Percentiles rank a stretch among this genome's conserved stretches.
phyloP scores from a whole-genome alignment of 2,329 filamentous ascomycete genomes.

The Dryadomyces quercus-mongolicae region DNA sequence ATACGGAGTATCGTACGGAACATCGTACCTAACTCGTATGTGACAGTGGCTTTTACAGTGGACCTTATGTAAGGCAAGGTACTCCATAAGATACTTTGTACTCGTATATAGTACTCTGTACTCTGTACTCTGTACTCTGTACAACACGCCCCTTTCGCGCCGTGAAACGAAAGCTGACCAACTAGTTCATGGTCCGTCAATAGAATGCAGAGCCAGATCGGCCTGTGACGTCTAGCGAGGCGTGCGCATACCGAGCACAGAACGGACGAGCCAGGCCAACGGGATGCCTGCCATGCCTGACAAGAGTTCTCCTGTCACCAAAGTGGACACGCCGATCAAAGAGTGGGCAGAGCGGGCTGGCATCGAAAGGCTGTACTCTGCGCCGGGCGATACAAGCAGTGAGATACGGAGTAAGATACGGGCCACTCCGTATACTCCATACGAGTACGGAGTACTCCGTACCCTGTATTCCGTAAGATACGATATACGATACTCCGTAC shows the following conservation, averaged over 20 bases:
- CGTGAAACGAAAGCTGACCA: neutral
- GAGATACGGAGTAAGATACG: too few relatives aligned
- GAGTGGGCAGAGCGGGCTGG: neutral
- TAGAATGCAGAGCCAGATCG: neutral
- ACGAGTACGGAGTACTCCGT: too few relatives aligned
- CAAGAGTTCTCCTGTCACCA: neutral
- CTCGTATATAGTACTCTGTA: neutral
- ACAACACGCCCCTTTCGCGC: neutral
- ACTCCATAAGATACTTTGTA: too few relatives aligned
- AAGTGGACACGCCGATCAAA: neutral
- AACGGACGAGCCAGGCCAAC: neutral
- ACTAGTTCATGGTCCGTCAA: neutral
- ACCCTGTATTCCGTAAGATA: too few relatives aligned
- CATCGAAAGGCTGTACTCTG: neutral
- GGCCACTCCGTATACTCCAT: too few relatives aligned
- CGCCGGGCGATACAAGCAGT: neutral
- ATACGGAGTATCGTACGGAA: too few relatives aligned
- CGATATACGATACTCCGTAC: too few relatives aligned
- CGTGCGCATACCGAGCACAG: neutral
- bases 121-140: too few relatives aligned
- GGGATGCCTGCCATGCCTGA: neutral
- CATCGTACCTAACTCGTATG: too few relatives aligned
- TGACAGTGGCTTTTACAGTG: too few relatives aligned
- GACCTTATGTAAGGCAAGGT: too few relatives aligned
- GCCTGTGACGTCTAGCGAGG: neutral